Evolutionary conservation across 202 grass and related monocot genomes (phyloP), one percentile per base, ranked within the genome.

Genomic region (Setaria viridis): DNA sequence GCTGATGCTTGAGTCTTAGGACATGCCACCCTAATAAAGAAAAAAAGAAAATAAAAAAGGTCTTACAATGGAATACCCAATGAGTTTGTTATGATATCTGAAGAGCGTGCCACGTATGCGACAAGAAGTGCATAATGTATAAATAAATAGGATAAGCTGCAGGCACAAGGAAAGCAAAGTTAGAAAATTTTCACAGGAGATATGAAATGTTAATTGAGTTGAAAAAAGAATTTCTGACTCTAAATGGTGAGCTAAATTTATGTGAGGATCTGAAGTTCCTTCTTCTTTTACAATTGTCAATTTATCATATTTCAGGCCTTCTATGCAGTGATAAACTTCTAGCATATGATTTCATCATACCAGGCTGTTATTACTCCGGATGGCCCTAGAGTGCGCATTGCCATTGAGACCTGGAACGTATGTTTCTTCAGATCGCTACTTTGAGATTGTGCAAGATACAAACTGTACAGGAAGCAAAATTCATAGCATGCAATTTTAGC

Each of bases 121-220:
- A 95, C 67, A 82, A 95, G 93, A 88, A 98, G 95, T 51, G 93
- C 91, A 88, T 98, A 98, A 85, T 98, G 93, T 83, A 95, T 98
- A 87, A 95, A 95, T 78, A 95, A 69, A 87, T 93, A 93, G 16
- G 87, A 95, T 80, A 86, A 68, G 87, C 93, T 95, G 93, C 72
- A 90, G 66, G 14, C 67, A 89, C 50, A 93, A 53, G 42, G 71
- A 49, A 87, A 84, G 51, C 9, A 70, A 56, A 41, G 62, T 87
- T 19, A 91, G 69, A 64, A 80, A 80, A 60, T 56, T 34, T 90
- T 54, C 21, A 49, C 46, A 70, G 46, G n/a, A 46, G 56, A 43
- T 54, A 74, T 9, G 35, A 72, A 80, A 41, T 64, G 20, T 65
- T 59, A 11, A 35, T 37, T 56, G 9, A 55, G 43, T 54, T 25